Evolutionary conservation across 2,329 filamentous ascomycete species (phyloP), one percentile per base, ranked within the genome.

Genomic region (Fusarium penzigii): DNA sequence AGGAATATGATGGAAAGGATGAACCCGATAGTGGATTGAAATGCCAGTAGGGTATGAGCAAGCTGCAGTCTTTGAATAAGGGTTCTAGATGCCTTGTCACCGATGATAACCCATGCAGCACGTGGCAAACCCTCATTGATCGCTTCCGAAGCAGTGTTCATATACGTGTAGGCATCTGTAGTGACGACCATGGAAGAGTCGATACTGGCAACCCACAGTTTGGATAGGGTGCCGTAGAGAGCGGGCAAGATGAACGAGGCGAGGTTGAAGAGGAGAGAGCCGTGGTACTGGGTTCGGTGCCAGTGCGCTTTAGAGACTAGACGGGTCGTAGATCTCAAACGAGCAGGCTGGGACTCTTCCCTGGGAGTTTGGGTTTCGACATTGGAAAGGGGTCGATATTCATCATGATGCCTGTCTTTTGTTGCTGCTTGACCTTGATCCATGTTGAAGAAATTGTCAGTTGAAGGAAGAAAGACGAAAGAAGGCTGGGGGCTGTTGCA

Each of bases 61-160:
- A 90, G 76, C 4, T 76, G 71, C 2, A 89, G 70, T 0, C 87
- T 78, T 13, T 80, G 74, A 0, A 69, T 52, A 1, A 79, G 65
- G 0, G 73, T 72, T 2, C 85, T 78, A 1, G 79, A 82, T 0
- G 80, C 70, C 29, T 78, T 78, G 68, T 90, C 85, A 8, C 85
- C 86, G 51, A 90, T 89, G 51, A 88, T 78, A 6, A 85, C 75
- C 82, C 84, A 91, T 0, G 85, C 78, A 0, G 86, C 83, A 17
- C 86, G 77, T 0, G 87, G 87, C 0, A 91, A 79, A 1, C 87
- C 87, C 65, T 91, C 87, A 57, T 90, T 90, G 13, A 91, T 68
- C 0, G 89, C 85, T 64, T 90, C 84, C 2, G 80, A 81, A 0
- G 89, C 75, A 1, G 84, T 79, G 17, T 80, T 78, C 53, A 90